Conservation (phyloP, 805 yeast species). For the Saccharomycopsis sp. region DNA sequence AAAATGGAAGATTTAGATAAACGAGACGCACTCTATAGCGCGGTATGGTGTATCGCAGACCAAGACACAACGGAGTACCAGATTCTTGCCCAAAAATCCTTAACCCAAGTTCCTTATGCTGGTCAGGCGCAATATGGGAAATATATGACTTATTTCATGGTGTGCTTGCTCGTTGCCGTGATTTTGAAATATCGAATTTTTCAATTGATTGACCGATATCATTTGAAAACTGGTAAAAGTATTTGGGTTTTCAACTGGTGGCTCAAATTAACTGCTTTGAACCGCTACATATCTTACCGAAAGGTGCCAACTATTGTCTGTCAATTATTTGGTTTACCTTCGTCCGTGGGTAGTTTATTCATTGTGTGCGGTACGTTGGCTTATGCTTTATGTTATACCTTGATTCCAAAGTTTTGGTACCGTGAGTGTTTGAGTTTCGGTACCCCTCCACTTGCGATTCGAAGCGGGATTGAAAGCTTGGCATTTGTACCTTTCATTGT, state of each 20-base stretch:
- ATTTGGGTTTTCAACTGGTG: neutral
- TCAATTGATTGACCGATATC: slow-evolving; percentile 1
- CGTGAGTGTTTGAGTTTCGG: slow-evolving; percentile 50
- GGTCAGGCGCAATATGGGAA: slow-evolving; percentile 6
- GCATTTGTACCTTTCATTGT: slow-evolving; percentile 46
- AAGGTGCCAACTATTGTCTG: slow-evolving; percentile 29
- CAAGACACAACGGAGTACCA: slow-evolving; percentile 4
- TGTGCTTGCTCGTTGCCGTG: slow-evolving; percentile 2
- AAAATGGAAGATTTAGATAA: no score
- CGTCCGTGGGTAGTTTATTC: slow-evolving; percentile 32
- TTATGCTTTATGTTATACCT: slow-evolving; percentile 30
- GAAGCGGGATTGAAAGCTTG: slow-evolving; percentile 45
- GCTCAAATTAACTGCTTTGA: slow-evolving; percentile 26
- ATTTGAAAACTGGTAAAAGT: neutral
- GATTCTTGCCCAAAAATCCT: neutral
- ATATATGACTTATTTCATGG: slow-evolving; percentile 6
- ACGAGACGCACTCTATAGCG: no score
- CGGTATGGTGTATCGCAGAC: slow-evolving; percentile 18
- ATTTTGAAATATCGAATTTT: slow-evolving; percentile 5
- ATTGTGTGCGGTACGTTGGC: slow-evolving; percentile 30
- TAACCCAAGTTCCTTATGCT: slow-evolving; percentile 3
- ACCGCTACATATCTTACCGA: slow-evolving; percentile 30
- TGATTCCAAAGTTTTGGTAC: slow-evolving; percentile 44
- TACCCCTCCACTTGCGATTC: slow-evolving; percentile 49
- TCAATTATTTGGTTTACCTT: slow-evolving; percentile 32